Conservation (phyloP, 768 basidiomycete species). For the Tephrocybe sp. region DNA sequence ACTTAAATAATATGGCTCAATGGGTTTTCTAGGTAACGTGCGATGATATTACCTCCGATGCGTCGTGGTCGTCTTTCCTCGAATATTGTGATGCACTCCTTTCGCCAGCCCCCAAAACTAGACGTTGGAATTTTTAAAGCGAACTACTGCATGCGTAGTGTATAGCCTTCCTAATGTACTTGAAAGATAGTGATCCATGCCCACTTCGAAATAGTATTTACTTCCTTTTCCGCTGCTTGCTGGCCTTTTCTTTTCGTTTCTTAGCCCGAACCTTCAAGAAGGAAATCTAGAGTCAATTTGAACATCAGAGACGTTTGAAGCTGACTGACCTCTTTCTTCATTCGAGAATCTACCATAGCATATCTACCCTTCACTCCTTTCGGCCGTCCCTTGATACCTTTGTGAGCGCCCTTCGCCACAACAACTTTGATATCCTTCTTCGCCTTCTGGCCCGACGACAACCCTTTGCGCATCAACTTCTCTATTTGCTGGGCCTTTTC, state of each 20-base stretch:
- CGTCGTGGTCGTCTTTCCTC: constrained; percentile 42
- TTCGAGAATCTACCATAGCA: constrained; percentile 89
- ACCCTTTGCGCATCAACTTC: constrained; percentile 83
- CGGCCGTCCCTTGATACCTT: constrained; percentile 87
- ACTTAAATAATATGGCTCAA: constrained; percentile 1
- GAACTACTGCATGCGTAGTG: not conserved
- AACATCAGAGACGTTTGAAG: not conserved
- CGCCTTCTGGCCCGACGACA: constrained; percentile 60
- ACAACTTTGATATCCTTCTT: constrained; percentile 82
- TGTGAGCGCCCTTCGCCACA: constrained; percentile 89
- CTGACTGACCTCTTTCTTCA: constrained; percentile 82
- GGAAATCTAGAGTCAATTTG: not conserved
- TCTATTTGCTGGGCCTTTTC: constrained; percentile 95
- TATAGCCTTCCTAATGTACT: not conserved
- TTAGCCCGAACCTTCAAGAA: constrained; percentile 68
- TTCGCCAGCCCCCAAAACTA: constrained; percentile 7
- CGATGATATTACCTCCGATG: constrained; percentile 31
- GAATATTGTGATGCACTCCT: constrained; percentile 37
- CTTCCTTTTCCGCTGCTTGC: constrained; percentile 52
- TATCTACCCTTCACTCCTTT: constrained; percentile 96
- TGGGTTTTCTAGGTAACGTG: constrained; percentile 41
- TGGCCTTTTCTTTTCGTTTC: constrained; percentile 76
- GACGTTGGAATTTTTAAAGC: not conserved
- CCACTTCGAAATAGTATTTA: constrained; percentile 2
- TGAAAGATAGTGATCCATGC: constrained; percentile 2